Conservation (phyloP, 371 early-diverging fungal species). For the Lichtheimia corymbifera region DNA sequence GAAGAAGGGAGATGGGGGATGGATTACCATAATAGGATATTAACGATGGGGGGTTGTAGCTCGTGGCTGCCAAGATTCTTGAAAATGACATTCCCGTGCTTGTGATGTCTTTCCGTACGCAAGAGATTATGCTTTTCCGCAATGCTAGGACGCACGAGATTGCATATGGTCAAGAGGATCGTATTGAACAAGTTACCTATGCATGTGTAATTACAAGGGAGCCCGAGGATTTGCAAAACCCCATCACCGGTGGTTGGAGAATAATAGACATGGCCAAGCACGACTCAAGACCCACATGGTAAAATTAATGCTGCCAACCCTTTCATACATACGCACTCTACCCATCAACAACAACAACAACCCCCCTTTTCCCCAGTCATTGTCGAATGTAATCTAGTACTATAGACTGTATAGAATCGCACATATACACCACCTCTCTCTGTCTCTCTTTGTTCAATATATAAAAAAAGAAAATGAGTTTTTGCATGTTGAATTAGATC, state of each 20-base stretch:
- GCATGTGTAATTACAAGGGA: constrained; percentile 88
- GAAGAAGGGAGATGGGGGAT: neutral
- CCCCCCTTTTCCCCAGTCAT: no score
- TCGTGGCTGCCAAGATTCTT: constrained; percentile 82
- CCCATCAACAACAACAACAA: no score
- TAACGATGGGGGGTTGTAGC: constrained; percentile 20
- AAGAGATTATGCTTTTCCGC: constrained; percentile 93
- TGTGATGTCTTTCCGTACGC: constrained; percentile 89
- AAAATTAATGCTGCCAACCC: constrained; percentile 13
- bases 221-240: constrained; percentile 84
- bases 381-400: neutral
- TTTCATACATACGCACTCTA: no score
- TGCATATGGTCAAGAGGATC: constrained; percentile 87
- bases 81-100: constrained; percentile 92
- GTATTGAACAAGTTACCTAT: constrained; percentile 85
- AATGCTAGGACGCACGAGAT: constrained; percentile 83
- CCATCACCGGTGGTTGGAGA: constrained; percentile 90
- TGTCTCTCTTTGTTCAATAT: constrained; percentile 1
- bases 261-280: constrained; percentile 90
- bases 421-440: constrained; percentile 2
- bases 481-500: neutral
- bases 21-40: neutral
- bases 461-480: neutral
- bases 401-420: constrained; percentile 14
- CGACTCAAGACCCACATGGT: constrained; percentile 69